Conservation (phyloP, 2,329 filamentous ascomycete species). For the Aspergillus sp. region DNA sequence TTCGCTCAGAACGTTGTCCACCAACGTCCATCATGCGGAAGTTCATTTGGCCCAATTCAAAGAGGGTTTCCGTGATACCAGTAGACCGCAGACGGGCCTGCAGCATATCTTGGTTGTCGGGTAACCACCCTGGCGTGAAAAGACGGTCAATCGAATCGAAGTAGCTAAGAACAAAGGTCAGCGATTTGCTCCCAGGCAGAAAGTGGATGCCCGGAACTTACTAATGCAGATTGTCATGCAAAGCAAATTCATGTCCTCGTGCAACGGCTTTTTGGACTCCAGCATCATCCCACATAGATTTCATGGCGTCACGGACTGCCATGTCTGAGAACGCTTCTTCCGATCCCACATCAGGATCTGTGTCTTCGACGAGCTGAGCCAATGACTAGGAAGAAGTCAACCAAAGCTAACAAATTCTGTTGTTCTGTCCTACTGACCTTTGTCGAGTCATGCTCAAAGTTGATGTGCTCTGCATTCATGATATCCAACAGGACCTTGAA, state of each 20-base stretch:
- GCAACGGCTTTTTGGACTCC: slow-evolving; percentile 82
- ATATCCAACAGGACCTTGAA: slow-evolving; percentile 86
- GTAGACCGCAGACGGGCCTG: slow-evolving; percentile 86
- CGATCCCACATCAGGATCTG: slow-evolving; percentile 68
- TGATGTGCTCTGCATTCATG: slow-evolving; percentile 76
- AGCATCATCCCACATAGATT: slow-evolving; percentile 71
- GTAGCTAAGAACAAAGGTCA: slow-evolving; percentile 54
- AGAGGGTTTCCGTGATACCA: slow-evolving; percentile 90
- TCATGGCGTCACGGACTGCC: slow-evolving; percentile 65
- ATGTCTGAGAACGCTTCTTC: slow-evolving; percentile 68
- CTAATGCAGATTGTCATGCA: slow-evolving; percentile 95
- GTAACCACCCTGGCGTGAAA: slow-evolving; percentile 71
- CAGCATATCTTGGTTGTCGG: slow-evolving; percentile 89
- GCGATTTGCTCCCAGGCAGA: slow-evolving; percentile 4
- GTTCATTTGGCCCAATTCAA: slow-evolving; percentile 83
- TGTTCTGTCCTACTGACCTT: slow-evolving; percentile 51
- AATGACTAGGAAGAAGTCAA: slow-evolving; percentile 53
- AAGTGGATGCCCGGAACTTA: slow-evolving; percentile 43
- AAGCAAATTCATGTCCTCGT: slow-evolving; percentile 91
- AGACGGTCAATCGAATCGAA: slow-evolving; percentile 70
- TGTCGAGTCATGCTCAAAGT: slow-evolving; percentile 71
- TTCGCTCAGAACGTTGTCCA: slow-evolving; percentile 83
- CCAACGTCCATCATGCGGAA: slow-evolving; percentile 97
- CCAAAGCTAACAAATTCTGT: not conserved
- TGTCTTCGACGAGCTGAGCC: slow-evolving; percentile 68